Conservation (phyloP, 805 yeast species). For the Metschnikowia peoriensis region DNA sequence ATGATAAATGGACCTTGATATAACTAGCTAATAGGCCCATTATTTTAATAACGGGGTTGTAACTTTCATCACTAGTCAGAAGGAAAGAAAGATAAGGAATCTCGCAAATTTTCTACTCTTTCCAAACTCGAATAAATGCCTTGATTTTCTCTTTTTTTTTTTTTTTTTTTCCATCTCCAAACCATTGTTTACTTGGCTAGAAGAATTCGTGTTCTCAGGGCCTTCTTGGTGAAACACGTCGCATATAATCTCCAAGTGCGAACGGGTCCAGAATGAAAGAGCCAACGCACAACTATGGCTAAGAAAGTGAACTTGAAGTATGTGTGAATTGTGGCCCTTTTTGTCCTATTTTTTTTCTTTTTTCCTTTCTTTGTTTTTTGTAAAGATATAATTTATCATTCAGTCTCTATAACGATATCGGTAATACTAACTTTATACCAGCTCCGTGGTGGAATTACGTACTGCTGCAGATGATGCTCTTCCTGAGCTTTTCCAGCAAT, state of each 20-base stretch:
- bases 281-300: conserved; percentile 14
- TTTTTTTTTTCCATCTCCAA: background rate
- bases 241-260: conserved; percentile 3
- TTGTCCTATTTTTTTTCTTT: no score
- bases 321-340: conserved; percentile 7
- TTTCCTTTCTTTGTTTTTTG: no score
- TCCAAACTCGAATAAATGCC: no score
- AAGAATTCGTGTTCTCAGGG: background rate
- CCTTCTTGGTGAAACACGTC: background rate
- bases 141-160: no score
- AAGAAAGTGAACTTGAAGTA: conserved; percentile 27
- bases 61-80: no score
- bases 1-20: no score
- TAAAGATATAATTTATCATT: no score
- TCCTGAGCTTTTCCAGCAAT: conserved; percentile 35
- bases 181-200: background rate
- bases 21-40: no score
- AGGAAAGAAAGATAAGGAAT: no score
- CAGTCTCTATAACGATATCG: background rate
- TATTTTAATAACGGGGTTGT: no score
- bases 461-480: conserved; percentile 51
- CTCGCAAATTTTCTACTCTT: no score
- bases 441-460: conserved; percentile 49
- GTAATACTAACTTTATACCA: conserved; percentile 10
- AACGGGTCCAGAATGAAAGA: background rate